Evolutionary conservation across 306 rosid species (phyloP).

Genomic region (Ormosia emarginata): DNA sequence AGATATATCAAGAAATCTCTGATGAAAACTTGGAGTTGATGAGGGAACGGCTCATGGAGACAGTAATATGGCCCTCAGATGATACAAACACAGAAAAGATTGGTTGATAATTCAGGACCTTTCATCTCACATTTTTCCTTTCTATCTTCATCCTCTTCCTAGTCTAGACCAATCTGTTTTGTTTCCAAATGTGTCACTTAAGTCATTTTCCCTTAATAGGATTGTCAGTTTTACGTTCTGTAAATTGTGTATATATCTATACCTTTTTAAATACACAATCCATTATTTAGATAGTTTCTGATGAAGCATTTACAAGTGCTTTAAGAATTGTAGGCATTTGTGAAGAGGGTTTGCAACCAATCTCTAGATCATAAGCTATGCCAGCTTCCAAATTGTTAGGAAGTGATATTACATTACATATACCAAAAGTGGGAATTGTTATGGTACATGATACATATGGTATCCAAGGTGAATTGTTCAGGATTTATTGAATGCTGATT

Average conservation of each 20-base stretch:
- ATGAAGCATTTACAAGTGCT: neutral
- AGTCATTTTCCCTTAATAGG: constrained; percentile 28
- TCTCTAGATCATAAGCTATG: neutral
- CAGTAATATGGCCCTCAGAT: constrained; percentile 98
- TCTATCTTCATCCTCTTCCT: constrained; percentile 22
- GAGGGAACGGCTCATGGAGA: constrained; percentile 90
- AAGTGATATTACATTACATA: neutral
- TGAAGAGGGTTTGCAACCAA: neutral
- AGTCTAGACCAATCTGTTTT: constrained; percentile 28
- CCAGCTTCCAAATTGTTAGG: neutral
- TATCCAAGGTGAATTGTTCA: too few species aligned
- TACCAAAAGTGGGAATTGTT: too few species aligned
- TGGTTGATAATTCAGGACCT: constrained; percentile 39
- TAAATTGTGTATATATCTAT: constrained; percentile 40
- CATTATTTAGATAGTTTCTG: constrained; percentile 14
- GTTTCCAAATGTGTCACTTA: constrained; percentile 17
- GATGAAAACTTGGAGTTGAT: constrained; percentile 84
- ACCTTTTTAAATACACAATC: constrained; percentile 1
- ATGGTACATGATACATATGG: too few species aligned
- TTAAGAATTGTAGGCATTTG: neutral
- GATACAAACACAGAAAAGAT: constrained; percentile 82
- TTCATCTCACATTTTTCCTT: constrained; percentile 14
- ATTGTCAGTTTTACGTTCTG: constrained; percentile 1
- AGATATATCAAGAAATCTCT: constrained; percentile 77
- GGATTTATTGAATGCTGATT: too few species aligned